These are phyloP conservation scores for Paraphoma chrysanthemicola DNA, from an alignment of 2,329 filamentous ascomycete species.

Conservation along the genomic window DNA sequence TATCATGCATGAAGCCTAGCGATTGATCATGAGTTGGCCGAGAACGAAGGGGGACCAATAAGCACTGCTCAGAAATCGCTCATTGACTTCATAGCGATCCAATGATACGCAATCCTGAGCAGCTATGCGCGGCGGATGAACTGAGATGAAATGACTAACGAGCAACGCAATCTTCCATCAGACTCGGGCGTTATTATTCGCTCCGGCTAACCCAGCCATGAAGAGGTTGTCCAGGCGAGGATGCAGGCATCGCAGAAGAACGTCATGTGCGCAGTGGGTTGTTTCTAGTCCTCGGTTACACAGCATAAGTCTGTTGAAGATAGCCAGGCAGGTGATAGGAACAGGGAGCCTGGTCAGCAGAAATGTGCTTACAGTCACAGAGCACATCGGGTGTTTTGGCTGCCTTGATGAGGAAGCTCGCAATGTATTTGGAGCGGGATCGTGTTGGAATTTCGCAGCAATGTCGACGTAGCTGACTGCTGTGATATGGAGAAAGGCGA, in stretches of 20 bases:
- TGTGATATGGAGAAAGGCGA: not conserved
- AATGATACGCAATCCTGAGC: no score
- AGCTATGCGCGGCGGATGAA: no score
- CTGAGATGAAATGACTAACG: no score
- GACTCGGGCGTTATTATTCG: no score
- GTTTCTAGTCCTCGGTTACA: slow-evolving; percentile 3
- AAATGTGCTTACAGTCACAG: not conserved
- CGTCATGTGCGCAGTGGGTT: not conserved
- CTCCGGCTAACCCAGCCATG: no score
- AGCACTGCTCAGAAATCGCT: not conserved
- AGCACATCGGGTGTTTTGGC: not conserved
- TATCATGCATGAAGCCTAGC: not conserved
- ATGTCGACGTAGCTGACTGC: not conserved
- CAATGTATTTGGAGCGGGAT: no score
- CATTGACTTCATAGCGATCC: not conserved
- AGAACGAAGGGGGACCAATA: not conserved
- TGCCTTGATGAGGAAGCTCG: not conserved
- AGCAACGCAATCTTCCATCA: no score
- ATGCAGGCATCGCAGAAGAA: not conserved
- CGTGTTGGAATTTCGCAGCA: not conserved
- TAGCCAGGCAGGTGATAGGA: slow-evolving; percentile 1
- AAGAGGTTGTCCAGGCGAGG: no score
- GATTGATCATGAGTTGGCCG: not conserved
- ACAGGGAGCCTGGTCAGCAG: slow-evolving; percentile 3
- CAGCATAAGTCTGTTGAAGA: not conserved